Conservation (phyloP, 441 rosid species). For the Gossypium davidsonii region DNA sequence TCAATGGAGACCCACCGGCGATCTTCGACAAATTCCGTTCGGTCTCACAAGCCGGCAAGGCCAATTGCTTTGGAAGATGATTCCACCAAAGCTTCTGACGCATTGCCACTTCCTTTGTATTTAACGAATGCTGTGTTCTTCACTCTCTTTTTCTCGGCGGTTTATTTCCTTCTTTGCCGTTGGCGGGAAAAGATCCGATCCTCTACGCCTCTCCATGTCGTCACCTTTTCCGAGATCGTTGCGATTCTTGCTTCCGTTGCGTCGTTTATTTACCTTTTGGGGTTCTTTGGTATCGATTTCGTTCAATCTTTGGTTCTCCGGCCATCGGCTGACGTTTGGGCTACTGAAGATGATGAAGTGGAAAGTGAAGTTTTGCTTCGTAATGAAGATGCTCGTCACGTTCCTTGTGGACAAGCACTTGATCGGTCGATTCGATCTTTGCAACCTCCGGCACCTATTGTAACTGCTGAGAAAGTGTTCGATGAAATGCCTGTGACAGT, state of each 20-base stretch:
- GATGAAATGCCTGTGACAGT: slow-evolving; percentile 11
- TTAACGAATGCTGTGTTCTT: slow-evolving; percentile 35
- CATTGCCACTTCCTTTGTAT: slow-evolving; percentile 32
- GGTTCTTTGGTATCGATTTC: slow-evolving; percentile 41
- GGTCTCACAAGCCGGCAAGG: not conserved
- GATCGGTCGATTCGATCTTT: slow-evolving; percentile 18
- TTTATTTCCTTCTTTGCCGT: slow-evolving; percentile 34
- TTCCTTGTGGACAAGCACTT: slow-evolving; percentile 31
- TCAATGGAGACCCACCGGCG: slow-evolving; percentile 33
- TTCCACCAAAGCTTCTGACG: slow-evolving; percentile 28
- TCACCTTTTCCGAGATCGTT: slow-evolving; percentile 29
- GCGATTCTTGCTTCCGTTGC: slow-evolving; percentile 32
- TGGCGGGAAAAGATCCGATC: slow-evolving; percentile 48
- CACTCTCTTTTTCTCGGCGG: slow-evolving; percentile 38
- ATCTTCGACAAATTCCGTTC: slow-evolving; percentile 3
- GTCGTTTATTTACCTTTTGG: slow-evolving; percentile 33
- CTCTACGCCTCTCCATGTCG: slow-evolving; percentile 38
- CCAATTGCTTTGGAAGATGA: not conserved
- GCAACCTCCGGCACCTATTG: slow-evolving; percentile 9
- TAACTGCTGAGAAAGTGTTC: not conserved
- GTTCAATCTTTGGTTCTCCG: slow-evolving; percentile 33
- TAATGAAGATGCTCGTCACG: slow-evolving; percentile 20
- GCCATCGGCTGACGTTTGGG: slow-evolving; percentile 31
- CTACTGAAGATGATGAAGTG: slow-evolving; percentile 22
- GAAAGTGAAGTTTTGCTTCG: slow-evolving; percentile 17